Evolutionary conservation across 495 filamentous ascomycete genomes (phyloP), one percentile per base, ranked within the genome.

Genomic region (Hyaloscypha bicolor): DNA sequence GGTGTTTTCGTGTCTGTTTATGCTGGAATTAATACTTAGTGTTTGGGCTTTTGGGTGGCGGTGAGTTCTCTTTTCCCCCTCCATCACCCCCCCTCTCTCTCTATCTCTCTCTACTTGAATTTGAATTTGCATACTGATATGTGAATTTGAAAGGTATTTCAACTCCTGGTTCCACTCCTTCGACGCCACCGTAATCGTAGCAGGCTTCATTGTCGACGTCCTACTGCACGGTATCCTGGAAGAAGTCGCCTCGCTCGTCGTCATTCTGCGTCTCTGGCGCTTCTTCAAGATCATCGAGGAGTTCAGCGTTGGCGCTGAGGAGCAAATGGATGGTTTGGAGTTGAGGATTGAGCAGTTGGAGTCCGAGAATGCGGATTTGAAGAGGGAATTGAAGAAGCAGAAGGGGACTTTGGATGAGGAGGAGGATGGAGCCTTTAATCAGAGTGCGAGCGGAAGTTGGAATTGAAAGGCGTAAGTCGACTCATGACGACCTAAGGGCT

Each of bases 231-330:
- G 87, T 57, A 74, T 85, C 4, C 74, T 83, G 5, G 85, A 87
- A 73, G 85, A 90, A 74, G 80, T 89, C 6, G 87, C 82, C 5
- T 87, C 85, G 4, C 77, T 91, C 2, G 81, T 91, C 35, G 80
- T 91, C 55, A 77, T 88, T 3, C 74, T 91, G 60, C 82, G 89
- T 61, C 78, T 92, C 1, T 90, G 88, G 86, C 82, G 89, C 31
- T 81, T 92, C 39, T 84, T 90, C 70, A 88, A 90, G 78, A 88
- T 90, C 60, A 79, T 87, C 19, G 86, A 90, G 62, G 87, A 90
- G 76, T 76, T 89, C 58, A 82, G 81, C 32, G 79, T 85, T n/a
- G 86, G 82, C 5, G 85, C 83, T 33, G 75, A 81, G 39, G 86
- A 89, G 75, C 78, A 83, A 68, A 79, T 84, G 76, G 81, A 83